Evolutionary conservation across 805 yeast species (phyloP).

Genomic region (Blastobotrys terrestris): DNA sequence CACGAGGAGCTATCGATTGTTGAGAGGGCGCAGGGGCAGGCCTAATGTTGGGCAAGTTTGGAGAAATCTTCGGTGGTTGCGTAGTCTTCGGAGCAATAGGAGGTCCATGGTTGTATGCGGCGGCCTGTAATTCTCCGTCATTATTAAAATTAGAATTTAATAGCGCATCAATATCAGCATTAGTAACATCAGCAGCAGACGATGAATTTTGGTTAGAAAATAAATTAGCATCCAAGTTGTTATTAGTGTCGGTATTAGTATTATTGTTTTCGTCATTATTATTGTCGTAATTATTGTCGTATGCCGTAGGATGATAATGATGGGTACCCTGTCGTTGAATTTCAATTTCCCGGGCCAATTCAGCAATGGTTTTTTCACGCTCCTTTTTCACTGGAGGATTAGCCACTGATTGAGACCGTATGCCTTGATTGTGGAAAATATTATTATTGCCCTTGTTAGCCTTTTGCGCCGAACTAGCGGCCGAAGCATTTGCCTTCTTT

Average conservation of each 20-base stretch:
- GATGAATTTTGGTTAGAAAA: background rate
- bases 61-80: background rate
- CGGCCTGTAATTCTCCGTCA: background rate
- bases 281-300: background rate
- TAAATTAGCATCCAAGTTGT: conserved; percentile 14
- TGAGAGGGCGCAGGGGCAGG: background rate
- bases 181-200: background rate
- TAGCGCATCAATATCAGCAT: background rate
- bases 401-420: background rate
- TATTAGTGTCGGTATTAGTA: conserved; percentile 5
- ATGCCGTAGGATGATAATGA: conserved; percentile 2
- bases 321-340: conserved; percentile 17
- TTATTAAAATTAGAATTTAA: background rate
- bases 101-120: background rate
- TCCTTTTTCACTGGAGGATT: conserved; percentile 13
- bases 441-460: conserved; percentile 21
- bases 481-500: conserved; percentile 17
- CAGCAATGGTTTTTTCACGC: conserved; percentile 28
- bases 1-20: background rate
- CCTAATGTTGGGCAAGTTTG: background rate
- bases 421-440: background rate
- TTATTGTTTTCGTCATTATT: background rate
- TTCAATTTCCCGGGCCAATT: conserved; percentile 29
- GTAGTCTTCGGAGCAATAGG: background rate
- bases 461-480: conserved; percentile 15